Evolutionary conservation across 2,329 filamentous ascomycete species (phyloP).

Genomic region (Lecanoromycetidae sp.): DNA sequence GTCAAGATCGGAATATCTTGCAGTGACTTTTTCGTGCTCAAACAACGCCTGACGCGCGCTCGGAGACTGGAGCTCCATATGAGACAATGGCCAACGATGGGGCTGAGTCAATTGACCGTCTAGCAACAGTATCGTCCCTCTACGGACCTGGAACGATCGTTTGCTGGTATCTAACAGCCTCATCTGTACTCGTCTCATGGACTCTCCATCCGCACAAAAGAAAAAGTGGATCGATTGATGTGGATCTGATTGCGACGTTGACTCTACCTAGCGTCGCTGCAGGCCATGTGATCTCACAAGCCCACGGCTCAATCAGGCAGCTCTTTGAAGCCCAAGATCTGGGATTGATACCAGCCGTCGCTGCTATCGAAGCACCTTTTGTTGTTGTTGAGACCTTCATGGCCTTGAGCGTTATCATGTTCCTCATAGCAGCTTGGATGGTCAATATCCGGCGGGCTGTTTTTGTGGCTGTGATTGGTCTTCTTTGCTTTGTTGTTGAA

Average conservation of each 20-base stretch:
- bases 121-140: conserved; percentile 10
- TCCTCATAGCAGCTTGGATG: neutral
- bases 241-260: conserved; percentile 7
- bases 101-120: no score
- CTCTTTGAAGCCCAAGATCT: neutral
- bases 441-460: neutral
- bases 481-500: conserved; percentile 1
- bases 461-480: neutral
- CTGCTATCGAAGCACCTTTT: conserved; percentile 1
- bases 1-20: no score
- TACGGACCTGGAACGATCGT: conserved; percentile 10
- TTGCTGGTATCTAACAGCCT: conserved; percentile 11
- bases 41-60: no score
- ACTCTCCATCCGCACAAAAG: conserved; percentile 9
- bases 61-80: no score
- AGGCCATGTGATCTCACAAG: conserved; percentile 6
- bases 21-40: no score
- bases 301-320: neutral
- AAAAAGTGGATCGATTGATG: neutral
- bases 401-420: neutral
- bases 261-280: conserved; percentile 8
- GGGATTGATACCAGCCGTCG: neutral
- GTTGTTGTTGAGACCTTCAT: conserved; percentile 3
- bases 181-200: conserved; percentile 1
- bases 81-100: no score